Evolutionary conservation across 495 filamentous ascomycete species (phyloP).

Genomic region (Neurospora cerealis): DNA sequence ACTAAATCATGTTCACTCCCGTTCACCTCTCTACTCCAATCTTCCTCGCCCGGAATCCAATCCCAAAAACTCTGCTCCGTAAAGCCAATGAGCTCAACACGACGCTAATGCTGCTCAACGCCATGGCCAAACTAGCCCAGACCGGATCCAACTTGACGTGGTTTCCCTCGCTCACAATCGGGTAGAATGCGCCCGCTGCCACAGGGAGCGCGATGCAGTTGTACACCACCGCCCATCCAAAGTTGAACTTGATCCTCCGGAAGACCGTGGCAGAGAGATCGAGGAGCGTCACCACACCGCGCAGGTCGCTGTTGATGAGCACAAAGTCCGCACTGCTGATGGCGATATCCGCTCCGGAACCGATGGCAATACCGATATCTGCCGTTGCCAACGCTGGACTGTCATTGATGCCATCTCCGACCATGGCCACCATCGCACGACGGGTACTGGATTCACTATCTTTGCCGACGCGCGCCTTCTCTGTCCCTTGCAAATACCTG

Average conservation of each 20-base stretch:
- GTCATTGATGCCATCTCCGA: conserved; percentile 88
- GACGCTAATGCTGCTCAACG: conserved; percentile 72
- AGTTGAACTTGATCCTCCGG: conserved; percentile 73
- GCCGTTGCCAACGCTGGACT: conserved; percentile 70
- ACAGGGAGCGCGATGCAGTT: conserved; percentile 72
- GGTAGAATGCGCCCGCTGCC: conserved; percentile 73
- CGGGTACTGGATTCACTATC: conserved; percentile 15
- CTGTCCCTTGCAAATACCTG: conserved; percentile 58
- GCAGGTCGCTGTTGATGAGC: conserved; percentile 64
- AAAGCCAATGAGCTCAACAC: conserved; percentile 62
- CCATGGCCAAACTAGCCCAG: conserved; percentile 84
- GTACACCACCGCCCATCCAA: conserved; percentile 82
- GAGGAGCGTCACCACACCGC: conserved; percentile 60
- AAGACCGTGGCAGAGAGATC: conserved; percentile 65
- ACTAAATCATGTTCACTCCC: neutral
- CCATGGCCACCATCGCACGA: conserved; percentile 38
- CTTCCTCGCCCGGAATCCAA: conserved; percentile 37
- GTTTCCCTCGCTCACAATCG: conserved; percentile 42
- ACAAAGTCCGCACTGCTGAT: conserved; percentile 77
- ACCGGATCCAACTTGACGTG: conserved; percentile 62
- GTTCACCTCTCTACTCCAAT: conserved; percentile 1
- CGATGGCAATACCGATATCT: conserved; percentile 77
- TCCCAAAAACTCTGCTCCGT: conserved; percentile 34
- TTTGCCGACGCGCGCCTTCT: conserved; percentile 26
- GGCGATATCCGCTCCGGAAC: conserved; percentile 75